Conservation (phyloP, 139 green algal species). For the Raphidocelis subcapitata region DNA sequence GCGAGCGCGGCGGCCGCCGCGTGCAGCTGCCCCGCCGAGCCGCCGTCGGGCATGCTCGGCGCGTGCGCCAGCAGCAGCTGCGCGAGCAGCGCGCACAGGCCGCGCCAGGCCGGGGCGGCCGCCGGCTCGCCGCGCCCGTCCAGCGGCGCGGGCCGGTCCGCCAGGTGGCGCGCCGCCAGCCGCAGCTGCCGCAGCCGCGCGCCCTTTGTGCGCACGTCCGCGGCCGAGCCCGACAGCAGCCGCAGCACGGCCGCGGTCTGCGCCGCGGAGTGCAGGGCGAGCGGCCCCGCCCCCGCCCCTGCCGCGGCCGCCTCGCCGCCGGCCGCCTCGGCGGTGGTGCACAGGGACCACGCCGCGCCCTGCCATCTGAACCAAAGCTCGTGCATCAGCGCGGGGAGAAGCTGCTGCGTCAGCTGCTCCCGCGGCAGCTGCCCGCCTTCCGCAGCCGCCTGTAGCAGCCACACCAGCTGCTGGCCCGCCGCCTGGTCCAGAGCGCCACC, state of each 20-base stretch:
- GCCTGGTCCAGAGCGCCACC: slow-evolving; percentile 30
- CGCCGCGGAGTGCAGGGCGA: slow-evolving; percentile 25
- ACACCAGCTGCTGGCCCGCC: slow-evolving; percentile 68
- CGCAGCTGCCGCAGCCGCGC: slow-evolving; percentile 73
- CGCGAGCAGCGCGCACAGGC: slow-evolving; percentile 38
- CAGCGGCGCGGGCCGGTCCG: slow-evolving; percentile 13
- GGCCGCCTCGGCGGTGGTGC: neutral
- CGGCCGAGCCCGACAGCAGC: slow-evolving; percentile 16
- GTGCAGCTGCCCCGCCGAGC: slow-evolving; percentile 1
- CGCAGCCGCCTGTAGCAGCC: slow-evolving; percentile 63
- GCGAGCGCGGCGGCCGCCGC: neutral
- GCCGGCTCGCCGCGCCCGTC: neutral
- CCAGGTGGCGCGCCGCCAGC: slow-evolving; percentile 50
- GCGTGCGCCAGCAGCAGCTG: slow-evolving; percentile 57
- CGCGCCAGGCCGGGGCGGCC: slow-evolving; percentile 31
- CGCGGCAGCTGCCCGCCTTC: neutral
- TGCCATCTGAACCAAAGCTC: slow-evolving; percentile 83
- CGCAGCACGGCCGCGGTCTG: slow-evolving; percentile 21
- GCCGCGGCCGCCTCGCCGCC: neutral
- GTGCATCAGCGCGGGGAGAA: slow-evolving; percentile 57
- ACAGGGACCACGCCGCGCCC: slow-evolving; percentile 32
- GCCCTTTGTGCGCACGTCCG: slow-evolving; percentile 35
- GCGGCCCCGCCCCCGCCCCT: neutral
- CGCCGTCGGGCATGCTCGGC: slow-evolving; percentile 1
- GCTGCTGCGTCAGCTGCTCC: slow-evolving; percentile 6